phyloP scores from a whole-genome alignment of 768 basidiomycete genomes.

The Lyophyllum decastes region DNA sequence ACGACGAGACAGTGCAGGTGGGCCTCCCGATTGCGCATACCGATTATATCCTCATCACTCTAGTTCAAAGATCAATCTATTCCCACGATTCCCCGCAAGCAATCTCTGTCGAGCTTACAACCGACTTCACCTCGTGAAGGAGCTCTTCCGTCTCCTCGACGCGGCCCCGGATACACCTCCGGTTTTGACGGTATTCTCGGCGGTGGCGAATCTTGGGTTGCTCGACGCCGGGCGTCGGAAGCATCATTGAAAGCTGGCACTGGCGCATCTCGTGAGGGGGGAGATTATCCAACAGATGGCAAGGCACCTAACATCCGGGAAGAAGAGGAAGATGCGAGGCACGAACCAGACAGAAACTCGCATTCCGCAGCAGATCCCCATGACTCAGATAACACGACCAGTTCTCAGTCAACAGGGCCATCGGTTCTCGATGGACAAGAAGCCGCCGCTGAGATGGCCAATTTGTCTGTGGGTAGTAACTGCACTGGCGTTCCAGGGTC shows the following conservation, averaged over 20 bases:
- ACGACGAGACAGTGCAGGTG: constrained; percentile 74
- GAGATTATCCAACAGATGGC: constrained; percentile 38
- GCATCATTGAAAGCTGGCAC: constrained; percentile 44
- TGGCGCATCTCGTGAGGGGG: constrained; percentile 37
- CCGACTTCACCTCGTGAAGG: constrained; percentile 59
- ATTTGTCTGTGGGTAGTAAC: constrained; percentile 15
- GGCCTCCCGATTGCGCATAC: constrained; percentile 10
- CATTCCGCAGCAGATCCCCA: constrained; percentile 1
- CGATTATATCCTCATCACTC: constrained; percentile 17
- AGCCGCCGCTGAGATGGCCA: constrained; percentile 12
- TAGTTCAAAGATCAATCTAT: constrained; percentile 56
- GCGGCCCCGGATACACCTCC: constrained; percentile 55
- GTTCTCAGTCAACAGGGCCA: neutral
- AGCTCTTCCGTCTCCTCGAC: constrained; percentile 65
- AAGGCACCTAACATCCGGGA: constrained; percentile 58
- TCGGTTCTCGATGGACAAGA: neutral
- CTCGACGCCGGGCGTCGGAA: constrained; percentile 65
- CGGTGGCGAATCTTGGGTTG: constrained; percentile 68
- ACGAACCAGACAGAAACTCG: constrained; percentile 2
- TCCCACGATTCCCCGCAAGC: constrained; percentile 60
- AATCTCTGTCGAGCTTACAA: constrained; percentile 66
- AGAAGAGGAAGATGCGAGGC: constrained; percentile 50
- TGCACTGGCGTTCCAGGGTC: constrained; percentile 18
- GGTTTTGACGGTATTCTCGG: constrained; percentile 76
- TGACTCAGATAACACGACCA: neutral